Evolutionary conservation across 257 asterid genomes (phyloP), one percentile per base, ranked within the genome.

Genomic region (Solanum pimpinellifolium): DNA sequence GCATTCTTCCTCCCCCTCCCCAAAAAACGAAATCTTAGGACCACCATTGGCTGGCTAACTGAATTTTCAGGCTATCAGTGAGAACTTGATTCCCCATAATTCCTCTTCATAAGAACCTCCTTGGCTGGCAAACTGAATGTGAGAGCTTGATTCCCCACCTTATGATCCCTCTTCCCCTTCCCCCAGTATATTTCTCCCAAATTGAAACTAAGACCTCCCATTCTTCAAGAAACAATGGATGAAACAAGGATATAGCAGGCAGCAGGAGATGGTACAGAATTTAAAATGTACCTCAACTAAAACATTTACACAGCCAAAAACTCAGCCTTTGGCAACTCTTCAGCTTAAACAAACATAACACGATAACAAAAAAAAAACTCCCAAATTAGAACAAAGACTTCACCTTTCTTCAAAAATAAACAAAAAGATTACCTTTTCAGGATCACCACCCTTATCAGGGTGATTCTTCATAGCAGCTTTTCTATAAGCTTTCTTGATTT

Each of bases 391-490:
- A 1, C 21, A 29, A 68, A 29, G 39, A 29, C 39, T 68, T 7
- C 39, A 29, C 18, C 39, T 68, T 33, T 8, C 44, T 35, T 72
- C 46, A 72, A 72, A 15, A 33, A 35, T 33, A 9, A 8, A 9
- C 20, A 47, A n/a, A 46, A 29, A n/a, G 11, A 21, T 7, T 87
- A 93, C 98, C 98, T 95, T 95, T 81, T 95, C 98, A 25, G 98
- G 98, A 16, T 95, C 98, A n/a, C 98, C 98, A 21, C 98, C 98
- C 93, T 95, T 95, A 74, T 94, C 98, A 12, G 98, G 98, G 89
- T 95, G 98, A 46, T 95, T 94, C 87, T 95, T 95, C 31, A 95
- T 95, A 23, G 98, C 98, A 14, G 98, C 96, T 88, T 94, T 95
- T 86, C 88, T 92, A 87, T 95, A 95, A 46, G 98, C 98, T 90